Evolutionary conservation across 108 stramenopile species (phyloP), one percentile per base, ranked within the genome.

Genomic region (Nitzschia putrida): DNA sequence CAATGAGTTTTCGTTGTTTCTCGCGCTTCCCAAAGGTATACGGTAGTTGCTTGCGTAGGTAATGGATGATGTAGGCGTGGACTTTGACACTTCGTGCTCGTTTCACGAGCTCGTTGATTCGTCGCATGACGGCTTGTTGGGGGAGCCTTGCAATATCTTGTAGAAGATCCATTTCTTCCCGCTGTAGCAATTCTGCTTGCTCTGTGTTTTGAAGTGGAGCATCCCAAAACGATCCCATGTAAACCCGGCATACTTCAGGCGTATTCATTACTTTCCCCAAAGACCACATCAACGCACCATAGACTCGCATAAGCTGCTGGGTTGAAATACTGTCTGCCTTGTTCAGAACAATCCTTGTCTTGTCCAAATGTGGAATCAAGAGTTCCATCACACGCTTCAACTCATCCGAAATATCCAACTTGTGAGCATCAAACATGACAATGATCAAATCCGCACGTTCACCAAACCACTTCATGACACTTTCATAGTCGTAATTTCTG

Each of bases 81-180:
- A 97, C 97, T 80, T 98, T 97, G 45, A 98, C 97, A 52, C 89
- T 84, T 26, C 99, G 74, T 43, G 98, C 97, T 24, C 99, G 87
- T 68, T 99, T 99, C 43, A 99, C 98, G 43, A 99, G 76, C 59
- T 99, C 99, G 76, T 99, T 99, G 69, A 99, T 97, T 9, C 96
- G 84, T 59, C 98, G 88, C 86, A 97, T 93, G 13, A 97, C 97
- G 12, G 98, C 95, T 56, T 98, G 95, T 64, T 97, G 95, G 11
- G 98, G 98, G 51, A 99, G 79, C 40, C 70, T 66, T 68, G 83
- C 84, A 69, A 99, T 96, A 61, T 99, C 99, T 61, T 92, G 79
- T 71, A 98, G 78, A 23, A 99, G 87, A 77, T 98, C 98, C 50
- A 75, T 71, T 76, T 97, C 92, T 83, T 99, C 97, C 29, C 73